phyloP scores from a whole-genome alignment of 2,329 filamentous ascomycete genomes.

The Microsporum ferrugineum region DNA sequence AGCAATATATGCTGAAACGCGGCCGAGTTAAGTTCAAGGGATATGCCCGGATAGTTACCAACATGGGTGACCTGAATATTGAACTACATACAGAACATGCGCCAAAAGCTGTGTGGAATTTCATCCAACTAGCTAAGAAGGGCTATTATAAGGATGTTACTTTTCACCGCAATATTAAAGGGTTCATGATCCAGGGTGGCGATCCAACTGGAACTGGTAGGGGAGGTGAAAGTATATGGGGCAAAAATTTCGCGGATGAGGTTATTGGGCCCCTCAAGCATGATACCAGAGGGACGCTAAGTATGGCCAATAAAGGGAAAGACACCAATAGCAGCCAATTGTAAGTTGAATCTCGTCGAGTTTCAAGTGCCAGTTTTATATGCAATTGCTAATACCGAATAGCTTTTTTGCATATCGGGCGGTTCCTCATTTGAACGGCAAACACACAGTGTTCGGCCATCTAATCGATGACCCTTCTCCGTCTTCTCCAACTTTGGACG shows the following conservation, averaged over 20 bases:
- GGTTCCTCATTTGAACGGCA: conserved; percentile 75
- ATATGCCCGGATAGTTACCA: conserved; percentile 82
- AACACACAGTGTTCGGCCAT: conserved; percentile 92
- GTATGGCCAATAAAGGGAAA: conserved; percentile 98
- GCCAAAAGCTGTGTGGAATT: conserved; percentile 94
- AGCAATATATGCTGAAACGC: conserved; percentile 93
- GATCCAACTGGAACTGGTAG: conserved; percentile 86
- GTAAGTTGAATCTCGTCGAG: conserved; percentile 22
- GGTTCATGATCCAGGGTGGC: conserved; percentile 97
- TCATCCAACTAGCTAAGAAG: conserved; percentile 72
- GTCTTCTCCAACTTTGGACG: conserved; percentile 45
- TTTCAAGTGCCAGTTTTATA: conserved; percentile 22
- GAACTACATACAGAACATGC: conserved; percentile 86
- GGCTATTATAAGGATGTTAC: conserved; percentile 76
- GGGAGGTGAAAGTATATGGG: conserved; percentile 86
- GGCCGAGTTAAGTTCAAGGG: conserved; percentile 80
- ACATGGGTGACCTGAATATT: conserved; percentile 70
- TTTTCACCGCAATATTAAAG: conserved; percentile 89
- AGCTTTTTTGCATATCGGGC: conserved; percentile 80
- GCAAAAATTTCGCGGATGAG: conserved; percentile 87
- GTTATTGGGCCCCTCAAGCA: conserved; percentile 84
- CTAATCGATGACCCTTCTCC: conserved; percentile 56
- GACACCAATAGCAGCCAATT: conserved; percentile 94
- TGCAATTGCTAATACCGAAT: conserved; percentile 2
- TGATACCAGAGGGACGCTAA: conserved; percentile 63